Base-by-base conservation (phyloP, 495 filamentous ascomycete genomes). In the Letharia lupina region DNA sequence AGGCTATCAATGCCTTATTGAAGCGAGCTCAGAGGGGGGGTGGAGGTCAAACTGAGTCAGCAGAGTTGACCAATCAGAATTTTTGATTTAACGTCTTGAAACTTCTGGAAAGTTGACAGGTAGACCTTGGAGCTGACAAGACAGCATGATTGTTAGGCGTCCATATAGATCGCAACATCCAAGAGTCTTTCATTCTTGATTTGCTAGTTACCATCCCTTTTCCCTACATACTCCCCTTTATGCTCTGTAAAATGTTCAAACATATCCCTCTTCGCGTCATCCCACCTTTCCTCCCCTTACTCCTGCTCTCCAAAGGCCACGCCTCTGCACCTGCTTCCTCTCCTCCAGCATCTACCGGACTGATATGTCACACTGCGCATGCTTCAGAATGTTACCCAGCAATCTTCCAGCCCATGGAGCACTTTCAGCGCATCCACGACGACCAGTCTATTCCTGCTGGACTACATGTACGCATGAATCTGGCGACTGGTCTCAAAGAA, bases 401-500 rank as follows among this genome's bases (percentile, higher is more conserved):
- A 63, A 65, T 84, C 48, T 89, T 89, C 67, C 77, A 80, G 37
- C 75, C 87, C 1, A 89, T 84, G 0, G 69, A 83, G 57, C 77
- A 86, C 48, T 89, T 89, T 70, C 84, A 88, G 67, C 68, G 77
- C 31, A 77, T 89, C 44, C 80, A 78, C 58, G 79, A 82, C 42
- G 87, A 87, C 71, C 87, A 89, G 70, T 82, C 85, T 39, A 71
- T 89, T 10, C 86, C 87, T 0, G 71, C 76, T 0, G 86, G 86
- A 11, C 77, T 89, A 1, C 87, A 89, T 70, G 77, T 87, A 40
- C 82, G 85, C 39, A 73, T 89, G 56, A 82, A 89, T 70, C 73
- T 89, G 12, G 75, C 81, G 47, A 86, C 86, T 1, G 87, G 87
- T 1, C 62, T 79, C 63, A 85, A 83, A 65, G 83, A 88, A 71